A percentile compares a stretch with the other conserved stretches of the same genome.
Evolutionary conservation across 352 stramenopile species (phyloP).

Genomic region (Pythium sukuiense): DNA sequence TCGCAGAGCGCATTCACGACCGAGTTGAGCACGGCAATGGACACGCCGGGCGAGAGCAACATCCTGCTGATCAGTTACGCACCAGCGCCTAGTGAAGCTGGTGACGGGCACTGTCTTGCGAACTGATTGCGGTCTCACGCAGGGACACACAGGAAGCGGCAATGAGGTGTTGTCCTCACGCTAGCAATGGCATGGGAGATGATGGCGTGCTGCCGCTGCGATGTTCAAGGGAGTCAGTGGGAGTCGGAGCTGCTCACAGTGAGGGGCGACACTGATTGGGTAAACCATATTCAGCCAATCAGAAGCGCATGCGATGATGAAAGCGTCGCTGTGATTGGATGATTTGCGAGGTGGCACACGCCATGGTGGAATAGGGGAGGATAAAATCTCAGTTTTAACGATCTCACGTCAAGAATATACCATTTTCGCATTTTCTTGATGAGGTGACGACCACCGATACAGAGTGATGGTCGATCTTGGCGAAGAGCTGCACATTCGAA

Average conservation of each 20-base stretch:
- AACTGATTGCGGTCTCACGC: background rate
- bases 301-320: background rate
- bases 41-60: slow-evolving; percentile 66
- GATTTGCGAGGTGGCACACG: slow-evolving; percentile 1
- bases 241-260: slow-evolving; percentile 11
- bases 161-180: background rate
- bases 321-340: background rate
- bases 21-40: slow-evolving; percentile 79
- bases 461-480: slow-evolving; percentile 1
- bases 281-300: slow-evolving; percentile 19
- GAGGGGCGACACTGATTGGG: slow-evolving; percentile 6
- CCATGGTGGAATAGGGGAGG: background rate
- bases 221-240: slow-evolving; percentile 24
- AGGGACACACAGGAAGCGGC: background rate
- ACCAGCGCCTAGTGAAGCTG: background rate
- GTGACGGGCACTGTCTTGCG: background rate
- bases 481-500: background rate
- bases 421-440: background rate
- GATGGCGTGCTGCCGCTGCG: background rate
- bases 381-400: background rate
- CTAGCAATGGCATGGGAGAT: background rate
- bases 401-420: background rate
- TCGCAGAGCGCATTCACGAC: slow-evolving; percentile 78
- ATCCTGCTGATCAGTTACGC: slow-evolving; percentile 28
- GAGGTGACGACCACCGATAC: background rate